Percentiles rank a stretch among this genome's conserved stretches.
Evolutionary conservation across 441 rosid genomes (phyloP).

Genomic region (Manihot esculenta): DNA sequence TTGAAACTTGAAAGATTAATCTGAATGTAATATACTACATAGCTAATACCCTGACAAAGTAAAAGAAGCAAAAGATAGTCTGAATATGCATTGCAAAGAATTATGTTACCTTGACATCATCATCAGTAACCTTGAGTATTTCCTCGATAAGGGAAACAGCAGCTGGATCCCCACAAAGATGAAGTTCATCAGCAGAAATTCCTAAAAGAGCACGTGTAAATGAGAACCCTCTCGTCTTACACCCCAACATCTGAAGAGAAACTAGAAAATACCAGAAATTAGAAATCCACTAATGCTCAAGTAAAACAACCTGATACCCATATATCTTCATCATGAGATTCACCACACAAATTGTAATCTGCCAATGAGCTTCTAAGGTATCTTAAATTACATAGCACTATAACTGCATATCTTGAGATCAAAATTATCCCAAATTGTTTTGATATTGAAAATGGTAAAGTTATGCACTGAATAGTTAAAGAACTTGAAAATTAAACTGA

Average conservation of each 20-base stretch:
- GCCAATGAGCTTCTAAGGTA: neutral
- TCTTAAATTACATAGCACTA: neutral
- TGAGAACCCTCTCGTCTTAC: slow-evolving; percentile 78
- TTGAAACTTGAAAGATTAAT: neutral
- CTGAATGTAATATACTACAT: neutral
- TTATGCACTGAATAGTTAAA: neutral
- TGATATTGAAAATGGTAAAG: neutral
- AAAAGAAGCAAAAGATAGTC: neutral
- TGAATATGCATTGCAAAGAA: slow-evolving; percentile 5
- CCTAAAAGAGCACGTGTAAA: slow-evolving; percentile 93
- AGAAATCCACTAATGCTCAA: slow-evolving; percentile 4
- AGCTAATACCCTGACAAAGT: neutral
- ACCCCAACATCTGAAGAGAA: slow-evolving; percentile 71
- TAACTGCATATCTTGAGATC: neutral
- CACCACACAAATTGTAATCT: neutral
- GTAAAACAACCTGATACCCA: neutral
- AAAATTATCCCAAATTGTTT: neutral
- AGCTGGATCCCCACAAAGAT: slow-evolving; percentile 94
- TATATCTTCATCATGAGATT: neutral
- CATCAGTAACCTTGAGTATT: slow-evolving; percentile 76
- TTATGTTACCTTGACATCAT: slow-evolving; percentile 61
- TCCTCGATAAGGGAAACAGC: slow-evolving; percentile 78
- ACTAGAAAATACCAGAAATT: slow-evolving; percentile 5
- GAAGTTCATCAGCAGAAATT: slow-evolving; percentile 80
- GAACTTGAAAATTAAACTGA: neutral